Percentiles rank a stretch among this genome's conserved stretches.
These are phyloP conservation scores for Gnomoniopsis smithogilvyi DNA, from an alignment of 2,329 filamentous ascomycete genomes.

Conservation along the genomic window DNA sequence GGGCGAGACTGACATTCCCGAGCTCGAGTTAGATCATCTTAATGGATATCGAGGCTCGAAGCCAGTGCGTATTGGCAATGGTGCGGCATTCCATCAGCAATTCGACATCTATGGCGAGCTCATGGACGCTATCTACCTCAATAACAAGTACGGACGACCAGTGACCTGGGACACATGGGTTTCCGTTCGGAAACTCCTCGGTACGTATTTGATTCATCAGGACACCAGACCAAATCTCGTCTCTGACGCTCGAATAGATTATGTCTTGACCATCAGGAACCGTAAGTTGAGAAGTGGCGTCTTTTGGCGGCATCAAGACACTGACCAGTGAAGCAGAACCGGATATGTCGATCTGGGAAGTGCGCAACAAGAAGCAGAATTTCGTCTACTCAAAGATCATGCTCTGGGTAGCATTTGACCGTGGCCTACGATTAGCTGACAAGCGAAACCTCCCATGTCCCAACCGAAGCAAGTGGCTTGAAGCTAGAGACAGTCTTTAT, in stretches of 20 bases:
- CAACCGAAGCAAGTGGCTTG: constrained; percentile 63
- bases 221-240: not conserved
- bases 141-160: constrained; percentile 77
- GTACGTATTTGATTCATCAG: constrained; percentile 28
- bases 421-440: constrained; percentile 68
- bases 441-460: constrained; percentile 75
- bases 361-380: constrained; percentile 70
- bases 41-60: constrained; percentile 69
- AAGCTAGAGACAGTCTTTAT: constrained; percentile 64
- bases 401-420: constrained; percentile 79
- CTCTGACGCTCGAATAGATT: constrained; percentile 42
- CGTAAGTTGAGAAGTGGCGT: constrained; percentile 32
- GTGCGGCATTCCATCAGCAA: constrained; percentile 72
- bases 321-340: constrained; percentile 41
- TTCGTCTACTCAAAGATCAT: constrained; percentile 82
- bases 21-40: constrained; percentile 65
- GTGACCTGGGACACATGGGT: constrained; percentile 76
- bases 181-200: constrained; percentile 63
- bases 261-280: constrained; percentile 65
- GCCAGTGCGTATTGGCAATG: constrained; percentile 75
- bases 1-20: constrained; percentile 71
- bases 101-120: constrained; percentile 79
- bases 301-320: not conserved
- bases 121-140: constrained; percentile 74
- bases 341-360: constrained; percentile 85